Conservation (phyloP, 2,329 filamentous ascomycete genomes). For the Clonostachys solani region DNA sequence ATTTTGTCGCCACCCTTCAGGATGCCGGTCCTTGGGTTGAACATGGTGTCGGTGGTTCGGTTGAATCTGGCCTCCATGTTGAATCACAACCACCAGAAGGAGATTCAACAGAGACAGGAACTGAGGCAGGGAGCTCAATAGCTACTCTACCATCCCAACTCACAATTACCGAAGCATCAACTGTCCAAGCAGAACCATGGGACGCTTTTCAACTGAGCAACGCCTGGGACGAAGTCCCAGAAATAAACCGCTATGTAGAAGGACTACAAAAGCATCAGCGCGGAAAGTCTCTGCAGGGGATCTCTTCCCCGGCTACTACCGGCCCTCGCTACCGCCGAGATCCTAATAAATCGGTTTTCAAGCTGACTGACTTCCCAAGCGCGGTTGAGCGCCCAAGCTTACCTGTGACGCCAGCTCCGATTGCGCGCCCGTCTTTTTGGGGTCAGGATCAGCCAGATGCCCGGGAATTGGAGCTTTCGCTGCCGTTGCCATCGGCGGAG, state of each 20-base stretch:
- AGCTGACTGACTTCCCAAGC: constrained; percentile 82
- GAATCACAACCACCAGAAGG: not conserved
- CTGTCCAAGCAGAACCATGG: constrained; percentile 52
- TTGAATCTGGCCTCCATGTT: not conserved
- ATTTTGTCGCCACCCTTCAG: not conserved
- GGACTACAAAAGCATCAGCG: constrained; percentile 59
- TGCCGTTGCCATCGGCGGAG: constrained; percentile 67
- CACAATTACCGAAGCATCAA: constrained; percentile 42
- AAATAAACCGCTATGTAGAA: constrained; percentile 85
- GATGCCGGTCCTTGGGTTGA: not conserved
- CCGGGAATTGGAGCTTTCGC: constrained; percentile 43
- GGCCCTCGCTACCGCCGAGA: constrained; percentile 3
- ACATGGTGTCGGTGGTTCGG: not conserved
- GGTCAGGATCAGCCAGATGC: constrained; percentile 31
- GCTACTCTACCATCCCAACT: constrained; percentile 12
- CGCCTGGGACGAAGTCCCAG: constrained; percentile 88
- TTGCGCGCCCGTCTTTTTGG: constrained; percentile 67
- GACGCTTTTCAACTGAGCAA: constrained; percentile 71
- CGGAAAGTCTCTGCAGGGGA: constrained; percentile 18
- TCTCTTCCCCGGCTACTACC: constrained; percentile 7
- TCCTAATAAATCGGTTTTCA: constrained; percentile 41
- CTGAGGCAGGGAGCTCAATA: constrained; percentile 9
- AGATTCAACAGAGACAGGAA: constrained; percentile 19
- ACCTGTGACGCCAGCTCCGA: constrained; percentile 83
- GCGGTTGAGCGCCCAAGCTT: constrained; percentile 80